A percentile compares a stretch with the other conserved stretches of the same genome.
Evolutionary conservation across 1,284 basidiomycete genomes (phyloP).

Genomic region (Papiliotrema nemorosa): DNA sequence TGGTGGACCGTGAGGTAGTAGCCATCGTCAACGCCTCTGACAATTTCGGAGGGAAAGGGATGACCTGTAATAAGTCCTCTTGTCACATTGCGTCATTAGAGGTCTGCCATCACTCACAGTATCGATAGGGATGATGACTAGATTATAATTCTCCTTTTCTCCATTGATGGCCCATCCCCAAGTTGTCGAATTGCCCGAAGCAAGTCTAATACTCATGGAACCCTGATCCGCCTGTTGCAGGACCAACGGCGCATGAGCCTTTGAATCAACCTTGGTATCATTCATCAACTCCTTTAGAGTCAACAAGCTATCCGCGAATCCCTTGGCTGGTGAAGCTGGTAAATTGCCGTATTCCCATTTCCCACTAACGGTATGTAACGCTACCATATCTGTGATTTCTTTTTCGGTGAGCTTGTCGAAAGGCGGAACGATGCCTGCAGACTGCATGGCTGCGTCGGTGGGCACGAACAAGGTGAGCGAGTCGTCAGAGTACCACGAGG

Average conservation of each 20-base stretch:
- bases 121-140: slow-evolving; percentile 31
- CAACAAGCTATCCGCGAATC: slow-evolving; percentile 4
- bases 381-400: slow-evolving; percentile 23
- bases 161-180: slow-evolving; percentile 21
- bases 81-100: background rate
- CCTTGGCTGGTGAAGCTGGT: slow-evolving; percentile 10
- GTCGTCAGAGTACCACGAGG: slow-evolving; percentile 6
- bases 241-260: slow-evolving; percentile 21
- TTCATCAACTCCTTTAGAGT: background rate
- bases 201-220: slow-evolving; percentile 16
- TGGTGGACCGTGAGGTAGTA: slow-evolving; percentile 10
- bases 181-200: slow-evolving; percentile 26
- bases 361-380: slow-evolving; percentile 28
- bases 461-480: slow-evolving; percentile 30
- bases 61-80: slow-evolving; percentile 13
- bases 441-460: slow-evolving; percentile 33
- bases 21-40: slow-evolving; percentile 16
- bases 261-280: background rate
- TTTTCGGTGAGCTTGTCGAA: slow-evolving; percentile 17
- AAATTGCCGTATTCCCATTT: slow-evolving; percentile 14
- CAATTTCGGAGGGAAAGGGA: slow-evolving; percentile 26
- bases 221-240: slow-evolving; percentile 20
- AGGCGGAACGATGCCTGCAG: slow-evolving; percentile 26
- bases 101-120: slow-evolving; percentile 21
- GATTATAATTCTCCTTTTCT: slow-evolving; percentile 15